These are phyloP conservation scores for Fennellomyces sp. DNA, from an alignment of 371 early-diverging fungal genomes.

Conservation along the genomic window DNA sequence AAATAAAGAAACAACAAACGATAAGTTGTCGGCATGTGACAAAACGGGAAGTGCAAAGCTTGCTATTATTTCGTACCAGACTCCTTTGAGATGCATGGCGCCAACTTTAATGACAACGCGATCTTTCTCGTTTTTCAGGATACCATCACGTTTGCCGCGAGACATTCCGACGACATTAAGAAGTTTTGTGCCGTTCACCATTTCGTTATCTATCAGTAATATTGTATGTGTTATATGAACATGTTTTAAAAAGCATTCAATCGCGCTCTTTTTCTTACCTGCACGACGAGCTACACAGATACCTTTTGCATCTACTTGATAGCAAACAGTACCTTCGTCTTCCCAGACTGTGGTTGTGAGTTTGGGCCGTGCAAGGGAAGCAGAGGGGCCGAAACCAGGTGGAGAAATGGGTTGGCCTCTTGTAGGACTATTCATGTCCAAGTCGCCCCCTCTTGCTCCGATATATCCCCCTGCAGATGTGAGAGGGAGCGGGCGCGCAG, in stretches of 20 bases:
- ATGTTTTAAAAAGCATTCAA: not conserved
- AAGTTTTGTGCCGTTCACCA: slow-evolving; percentile 81
- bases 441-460: slow-evolving; percentile 6
- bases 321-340: slow-evolving; percentile 78
- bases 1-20: slow-evolving; percentile 14
- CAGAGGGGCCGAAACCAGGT: slow-evolving; percentile 2
- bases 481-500: slow-evolving; percentile 3
- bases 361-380: slow-evolving; percentile 34
- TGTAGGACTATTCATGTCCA: not conserved
- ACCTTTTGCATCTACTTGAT: slow-evolving; percentile 77
- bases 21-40: slow-evolving; percentile 44
- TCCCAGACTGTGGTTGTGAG: slow-evolving; percentile 82
- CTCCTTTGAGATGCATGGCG: slow-evolving; percentile 81
- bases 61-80: slow-evolving; percentile 54
- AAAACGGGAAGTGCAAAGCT: not conserved
- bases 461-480: slow-evolving; percentile 8
- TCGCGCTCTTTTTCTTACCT: slow-evolving; percentile 42
- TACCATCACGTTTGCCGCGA: slow-evolving; percentile 79
- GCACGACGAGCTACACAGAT: slow-evolving; percentile 79
- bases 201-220: slow-evolving; percentile 59
- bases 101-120: slow-evolving; percentile 77
- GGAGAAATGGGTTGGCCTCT: not conserved
- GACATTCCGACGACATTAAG: slow-evolving; percentile 80
- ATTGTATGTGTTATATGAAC: not conserved
- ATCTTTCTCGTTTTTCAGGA: slow-evolving; percentile 77